These are phyloP conservation scores for Colletotrichum lindemuthianum DNA, from an alignment of 2,329 filamentous ascomycete species.

Conservation along the genomic window DNA sequence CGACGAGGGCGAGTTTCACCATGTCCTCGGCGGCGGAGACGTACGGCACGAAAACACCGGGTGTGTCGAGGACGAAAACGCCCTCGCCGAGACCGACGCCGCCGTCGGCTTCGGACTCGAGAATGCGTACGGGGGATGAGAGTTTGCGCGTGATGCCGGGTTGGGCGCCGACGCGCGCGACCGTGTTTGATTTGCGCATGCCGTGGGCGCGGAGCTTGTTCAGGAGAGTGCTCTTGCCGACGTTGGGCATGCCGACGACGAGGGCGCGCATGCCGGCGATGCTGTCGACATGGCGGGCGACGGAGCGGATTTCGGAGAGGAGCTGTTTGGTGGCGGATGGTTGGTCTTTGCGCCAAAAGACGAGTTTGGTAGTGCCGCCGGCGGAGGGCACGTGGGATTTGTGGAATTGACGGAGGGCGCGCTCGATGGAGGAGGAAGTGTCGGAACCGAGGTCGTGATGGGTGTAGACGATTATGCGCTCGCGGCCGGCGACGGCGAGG, in stretches of 20 bases:
- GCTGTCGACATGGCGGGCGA: conserved; percentile 53
- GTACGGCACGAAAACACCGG: conserved; percentile 94
- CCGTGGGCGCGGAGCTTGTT: conserved; percentile 82
- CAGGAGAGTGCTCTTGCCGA: conserved; percentile 94
- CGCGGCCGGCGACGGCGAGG: conserved; percentile 74
- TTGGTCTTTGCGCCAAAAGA: conserved; percentile 57
- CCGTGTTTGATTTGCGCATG: conserved; percentile 68
- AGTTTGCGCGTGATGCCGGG: conserved; percentile 92
- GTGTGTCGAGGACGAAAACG: conserved; percentile 90
- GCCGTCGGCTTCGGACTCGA: conserved; percentile 44
- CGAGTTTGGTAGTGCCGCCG: conserved; percentile 37
- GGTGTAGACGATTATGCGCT: conserved; percentile 89
- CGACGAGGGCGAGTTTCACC: conserved; percentile 93
- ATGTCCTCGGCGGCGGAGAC: conserved; percentile 86
- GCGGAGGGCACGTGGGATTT: conserved; percentile 39
- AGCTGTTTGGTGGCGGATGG: conserved; percentile 49
- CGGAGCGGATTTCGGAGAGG: conserved; percentile 48
- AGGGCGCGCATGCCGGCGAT: conserved; percentile 87
- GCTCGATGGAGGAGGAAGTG: conserved; percentile 39
- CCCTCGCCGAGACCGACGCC: conserved; percentile 57
- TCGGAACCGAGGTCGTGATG: conserved; percentile 78
- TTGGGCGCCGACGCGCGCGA: conserved; percentile 83
- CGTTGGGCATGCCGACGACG: conserved; percentile 97
- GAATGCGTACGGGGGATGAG: conserved; percentile 82
- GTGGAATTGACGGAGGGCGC: conserved; percentile 45